phyloP scores from a whole-genome alignment of 148 eudicot species.

The Mesembryanthemum crystallinum region DNA sequence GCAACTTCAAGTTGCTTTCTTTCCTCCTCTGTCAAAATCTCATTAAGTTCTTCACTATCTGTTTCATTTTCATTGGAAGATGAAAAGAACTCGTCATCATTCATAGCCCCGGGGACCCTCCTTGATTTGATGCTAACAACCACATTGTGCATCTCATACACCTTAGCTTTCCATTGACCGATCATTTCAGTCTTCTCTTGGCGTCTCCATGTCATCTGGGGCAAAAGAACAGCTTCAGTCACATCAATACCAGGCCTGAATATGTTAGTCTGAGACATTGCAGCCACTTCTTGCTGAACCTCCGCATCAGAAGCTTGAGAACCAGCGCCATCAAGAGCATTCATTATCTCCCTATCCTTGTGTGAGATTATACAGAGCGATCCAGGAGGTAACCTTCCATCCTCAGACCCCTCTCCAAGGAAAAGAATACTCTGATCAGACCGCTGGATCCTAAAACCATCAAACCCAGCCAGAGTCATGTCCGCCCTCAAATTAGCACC shows the following conservation, averaged over 20 bases:
- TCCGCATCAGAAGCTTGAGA: conserved; percentile 66
- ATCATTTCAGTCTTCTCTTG: conserved; percentile 78
- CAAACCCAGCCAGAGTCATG: conserved; percentile 94
- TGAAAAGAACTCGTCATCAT: conserved; percentile 70
- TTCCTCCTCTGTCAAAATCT: conserved; percentile 71
- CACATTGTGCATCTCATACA: conserved; percentile 91
- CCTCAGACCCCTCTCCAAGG: conserved; percentile 91
- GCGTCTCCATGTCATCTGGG: conserved; percentile 77
- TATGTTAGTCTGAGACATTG: conserved; percentile 83
- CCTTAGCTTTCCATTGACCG: conserved; percentile 85
- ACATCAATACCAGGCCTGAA: conserved; percentile 89
- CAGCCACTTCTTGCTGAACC: conserved; percentile 68
- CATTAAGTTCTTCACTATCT: conserved; percentile 56
- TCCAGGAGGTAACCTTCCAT: conserved; percentile 76
- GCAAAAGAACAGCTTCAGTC: conserved; percentile 82
- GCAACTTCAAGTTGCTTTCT: conserved; percentile 80
- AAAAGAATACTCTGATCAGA: conserved; percentile 83
- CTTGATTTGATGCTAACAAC: conserved; percentile 85
- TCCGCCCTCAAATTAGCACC: conserved; percentile 93
- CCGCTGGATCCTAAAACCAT: conserved; percentile 88
- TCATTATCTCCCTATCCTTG: conserved; percentile 81
- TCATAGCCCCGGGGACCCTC: conserved; percentile 89
- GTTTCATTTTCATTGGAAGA: conserved; percentile 59
- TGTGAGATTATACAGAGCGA: conserved; percentile 72
- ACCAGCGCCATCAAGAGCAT: conserved; percentile 84